Percentiles rank a stretch among this genome's conserved stretches.
Evolutionary conservation across 805 yeast species (phyloP).

Genomic region (Nakazawaea pomicola): DNA sequence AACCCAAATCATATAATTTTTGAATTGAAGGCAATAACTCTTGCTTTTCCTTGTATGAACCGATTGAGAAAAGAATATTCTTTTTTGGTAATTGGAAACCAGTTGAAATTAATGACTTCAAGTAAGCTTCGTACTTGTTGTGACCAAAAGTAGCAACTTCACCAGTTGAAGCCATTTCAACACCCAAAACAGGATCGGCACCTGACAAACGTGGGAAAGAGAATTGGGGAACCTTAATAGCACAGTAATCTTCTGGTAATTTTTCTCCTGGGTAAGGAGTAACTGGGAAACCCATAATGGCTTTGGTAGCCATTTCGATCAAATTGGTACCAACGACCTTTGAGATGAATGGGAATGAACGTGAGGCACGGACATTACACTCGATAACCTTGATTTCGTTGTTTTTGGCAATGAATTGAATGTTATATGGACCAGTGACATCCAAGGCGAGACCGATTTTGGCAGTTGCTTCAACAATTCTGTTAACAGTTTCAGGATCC

Average conservation of each 20-base stretch:
- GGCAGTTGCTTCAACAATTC: constrained; percentile 94
- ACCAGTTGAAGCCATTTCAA: constrained; percentile 99
- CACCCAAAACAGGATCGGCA: constrained; percentile 97
- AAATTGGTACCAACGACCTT: constrained; percentile 95
- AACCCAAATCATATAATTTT: constrained; percentile 79
- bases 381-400: constrained; percentile 96
- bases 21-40: constrained; percentile 87
- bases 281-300: constrained; percentile 83
- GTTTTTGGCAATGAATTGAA: constrained; percentile 94
- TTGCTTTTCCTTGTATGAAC: constrained; percentile 93
- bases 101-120: constrained; percentile 90
- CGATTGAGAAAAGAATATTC: constrained; percentile 88
- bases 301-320: constrained; percentile 96
- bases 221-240: constrained; percentile 95
- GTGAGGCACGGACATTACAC: constrained; percentile 98
- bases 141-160: constrained; percentile 97
- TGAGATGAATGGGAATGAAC: constrained; percentile 97
- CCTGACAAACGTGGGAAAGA: constrained; percentile 96
- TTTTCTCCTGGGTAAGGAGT: constrained; percentile 86
- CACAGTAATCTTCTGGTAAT: constrained; percentile 91
- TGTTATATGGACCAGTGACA: constrained; percentile 96
- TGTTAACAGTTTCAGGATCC: constrained; percentile 81
- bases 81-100: constrained; percentile 95
- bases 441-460: constrained; percentile 93
- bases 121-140: constrained; percentile 94